Evolutionary conservation across 306 rosid genomes (phyloP).

Genomic region (Cucumis sativus): DNA sequence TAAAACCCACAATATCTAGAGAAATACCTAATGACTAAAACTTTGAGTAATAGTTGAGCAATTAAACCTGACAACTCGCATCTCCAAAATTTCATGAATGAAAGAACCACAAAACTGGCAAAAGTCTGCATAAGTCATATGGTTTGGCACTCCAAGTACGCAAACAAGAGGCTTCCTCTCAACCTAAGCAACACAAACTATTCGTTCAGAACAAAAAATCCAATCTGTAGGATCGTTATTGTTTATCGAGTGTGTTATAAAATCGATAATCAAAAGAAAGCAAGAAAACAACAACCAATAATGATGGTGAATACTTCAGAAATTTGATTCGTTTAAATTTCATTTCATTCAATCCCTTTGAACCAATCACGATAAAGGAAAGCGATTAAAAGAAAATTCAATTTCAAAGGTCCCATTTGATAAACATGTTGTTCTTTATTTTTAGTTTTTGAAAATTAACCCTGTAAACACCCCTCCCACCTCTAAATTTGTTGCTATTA

Average conservation of each 20-base stretch:
- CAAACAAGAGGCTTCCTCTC: constrained; percentile 69
- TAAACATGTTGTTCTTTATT: too few relatives aligned
- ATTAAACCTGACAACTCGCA: constrained; percentile 78
- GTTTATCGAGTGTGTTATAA: background rate
- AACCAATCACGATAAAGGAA: background rate
- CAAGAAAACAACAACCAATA: background rate
- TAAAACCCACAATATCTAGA: background rate
- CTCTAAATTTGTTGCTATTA: too few relatives aligned
- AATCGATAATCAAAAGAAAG: too few relatives aligned
- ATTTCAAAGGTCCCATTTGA: background rate
- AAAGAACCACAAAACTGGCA: constrained; percentile 85
- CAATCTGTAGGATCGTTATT: background rate
- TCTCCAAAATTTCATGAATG: constrained; percentile 66
- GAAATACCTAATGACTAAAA: background rate
- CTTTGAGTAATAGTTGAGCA: background rate
- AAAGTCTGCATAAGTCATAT: constrained; percentile 94
- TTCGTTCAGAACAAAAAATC: background rate
- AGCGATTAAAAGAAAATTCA: background rate
- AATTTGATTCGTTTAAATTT: background rate
- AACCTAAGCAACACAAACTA: constrained; percentile 24
- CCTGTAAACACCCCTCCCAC: too few relatives aligned
- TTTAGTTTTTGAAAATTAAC: too few relatives aligned
- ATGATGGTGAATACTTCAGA: background rate
- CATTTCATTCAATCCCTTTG: background rate
- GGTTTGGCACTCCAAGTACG: constrained; percentile 85